phyloP scores from a whole-genome alignment of 2,329 filamentous ascomycete species.

The Colletotrichum zoysiae region DNA sequence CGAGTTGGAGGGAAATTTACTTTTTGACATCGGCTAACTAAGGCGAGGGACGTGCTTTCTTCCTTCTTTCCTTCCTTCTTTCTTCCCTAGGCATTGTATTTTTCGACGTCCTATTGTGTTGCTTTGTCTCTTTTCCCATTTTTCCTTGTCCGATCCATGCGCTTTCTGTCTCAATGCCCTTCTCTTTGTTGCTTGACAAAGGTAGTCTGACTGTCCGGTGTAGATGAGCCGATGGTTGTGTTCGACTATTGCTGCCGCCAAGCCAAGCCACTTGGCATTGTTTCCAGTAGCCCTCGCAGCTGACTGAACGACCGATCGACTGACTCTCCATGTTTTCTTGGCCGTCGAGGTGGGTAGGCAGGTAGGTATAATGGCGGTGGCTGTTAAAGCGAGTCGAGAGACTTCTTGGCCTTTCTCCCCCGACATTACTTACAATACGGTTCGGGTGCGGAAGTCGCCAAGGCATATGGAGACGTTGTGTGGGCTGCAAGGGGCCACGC shows the following conservation, averaged over 20 bases:
- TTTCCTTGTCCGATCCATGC: background rate
- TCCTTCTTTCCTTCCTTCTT: background rate
- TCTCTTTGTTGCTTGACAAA: background rate
- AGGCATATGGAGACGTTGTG: background rate
- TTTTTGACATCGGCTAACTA: background rate
- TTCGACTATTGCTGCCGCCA: constrained; percentile 6
- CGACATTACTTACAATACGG: background rate
- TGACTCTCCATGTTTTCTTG: background rate
- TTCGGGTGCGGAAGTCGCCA: background rate
- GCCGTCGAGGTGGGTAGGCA: background rate
- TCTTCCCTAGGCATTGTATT: background rate
- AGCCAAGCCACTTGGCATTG: constrained; percentile 10
- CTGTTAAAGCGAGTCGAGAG: background rate
- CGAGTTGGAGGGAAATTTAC: constrained; percentile 8
- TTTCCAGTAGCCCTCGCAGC: background rate
- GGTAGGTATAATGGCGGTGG: background rate
- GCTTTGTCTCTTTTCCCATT: background rate
- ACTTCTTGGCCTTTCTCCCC: background rate
- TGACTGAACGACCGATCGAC: background rate
- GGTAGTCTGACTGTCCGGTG: too few species aligned
- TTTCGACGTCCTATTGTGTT: background rate
- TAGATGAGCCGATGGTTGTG: background rate
- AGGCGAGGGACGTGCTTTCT: background rate
- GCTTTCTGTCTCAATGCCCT: background rate
- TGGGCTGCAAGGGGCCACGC: background rate